A percentile compares a stretch with the other conserved stretches of the same genome.
Evolutionary conservation across 2,329 filamentous ascomycete genomes (phyloP).

Genomic region (Orbilia javanica): DNA sequence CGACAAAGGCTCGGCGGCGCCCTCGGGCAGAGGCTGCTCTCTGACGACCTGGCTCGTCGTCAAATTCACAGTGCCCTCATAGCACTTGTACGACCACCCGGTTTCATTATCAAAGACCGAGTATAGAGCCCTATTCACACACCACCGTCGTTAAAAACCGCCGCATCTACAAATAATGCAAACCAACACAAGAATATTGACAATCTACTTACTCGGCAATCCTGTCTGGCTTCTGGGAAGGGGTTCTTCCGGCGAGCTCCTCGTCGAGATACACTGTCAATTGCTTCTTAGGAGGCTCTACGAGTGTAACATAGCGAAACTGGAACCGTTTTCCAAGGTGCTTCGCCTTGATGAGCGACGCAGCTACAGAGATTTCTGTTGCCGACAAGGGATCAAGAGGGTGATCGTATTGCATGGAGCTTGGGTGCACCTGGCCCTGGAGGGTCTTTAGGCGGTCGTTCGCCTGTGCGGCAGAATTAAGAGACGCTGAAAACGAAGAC

Average conservation of each 20-base stretch:
- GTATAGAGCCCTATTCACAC: slow-evolving; percentile 62
- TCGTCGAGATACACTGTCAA: slow-evolving; percentile 74
- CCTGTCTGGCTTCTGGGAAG: slow-evolving; percentile 69
- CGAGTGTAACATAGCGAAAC: slow-evolving; percentile 75
- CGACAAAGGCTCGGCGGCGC: slow-evolving; percentile 52
- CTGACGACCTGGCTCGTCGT: slow-evolving; percentile 67
- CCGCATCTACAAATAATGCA: slow-evolving; percentile 64
- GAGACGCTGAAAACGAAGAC: slow-evolving; percentile 21
- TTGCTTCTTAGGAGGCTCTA: slow-evolving; percentile 74
- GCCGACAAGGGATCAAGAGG: slow-evolving; percentile 72
- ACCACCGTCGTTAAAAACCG: slow-evolving; percentile 68
- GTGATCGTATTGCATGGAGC: slow-evolving; percentile 63
- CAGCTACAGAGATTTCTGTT: slow-evolving; percentile 70
- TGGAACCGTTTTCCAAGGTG: slow-evolving; percentile 53
- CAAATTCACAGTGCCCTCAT: slow-evolving; percentile 71
- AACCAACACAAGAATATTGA: slow-evolving; percentile 63
- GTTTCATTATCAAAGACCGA: slow-evolving; percentile 58
- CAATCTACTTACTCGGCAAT: slow-evolving; percentile 70
- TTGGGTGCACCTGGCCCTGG: slow-evolving; percentile 44
- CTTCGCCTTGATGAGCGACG: slow-evolving; percentile 67
- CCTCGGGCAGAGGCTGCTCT: slow-evolving; percentile 69
- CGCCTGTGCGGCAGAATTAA: slow-evolving; percentile 53
- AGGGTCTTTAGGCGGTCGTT: slow-evolving; percentile 51
- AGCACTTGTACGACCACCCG: slow-evolving; percentile 68
- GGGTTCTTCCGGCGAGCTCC: slow-evolving; percentile 70